Evolutionary conservation across 129 eudicot genomes (phyloP).

Genomic region (Flaveria bidentis): DNA sequence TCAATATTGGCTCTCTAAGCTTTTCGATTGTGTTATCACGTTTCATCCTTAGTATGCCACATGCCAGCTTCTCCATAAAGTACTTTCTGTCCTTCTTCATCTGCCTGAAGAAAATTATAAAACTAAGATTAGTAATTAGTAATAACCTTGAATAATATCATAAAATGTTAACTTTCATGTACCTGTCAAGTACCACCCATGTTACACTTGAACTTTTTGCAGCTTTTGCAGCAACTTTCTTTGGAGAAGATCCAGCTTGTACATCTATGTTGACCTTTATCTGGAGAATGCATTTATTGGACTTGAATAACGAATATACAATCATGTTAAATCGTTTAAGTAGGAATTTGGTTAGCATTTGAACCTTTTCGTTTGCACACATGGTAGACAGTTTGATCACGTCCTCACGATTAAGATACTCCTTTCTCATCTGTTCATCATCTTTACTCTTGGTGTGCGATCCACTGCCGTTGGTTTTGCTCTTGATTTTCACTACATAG

Average conservation of each 20-base stretch:
- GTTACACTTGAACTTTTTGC: constrained; percentile 40
- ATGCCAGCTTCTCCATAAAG: constrained; percentile 62
- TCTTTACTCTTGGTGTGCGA: constrained; percentile 36
- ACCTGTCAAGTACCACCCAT: constrained; percentile 68
- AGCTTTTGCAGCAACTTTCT: constrained; percentile 39
- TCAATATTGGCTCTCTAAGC: constrained; percentile 53
- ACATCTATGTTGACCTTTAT: constrained; percentile 40
- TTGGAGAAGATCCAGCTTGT: constrained; percentile 47
- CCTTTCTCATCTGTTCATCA: constrained; percentile 43
- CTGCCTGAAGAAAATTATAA: constrained; percentile 42
- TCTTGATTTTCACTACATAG: constrained; percentile 48
- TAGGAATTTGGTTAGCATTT: constrained; percentile 1
- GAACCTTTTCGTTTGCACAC: constrained; percentile 43
- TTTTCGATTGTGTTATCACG: constrained; percentile 48
- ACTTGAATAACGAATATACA: background rate
- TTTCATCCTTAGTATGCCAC: constrained; percentile 66
- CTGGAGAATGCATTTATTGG: constrained; percentile 26
- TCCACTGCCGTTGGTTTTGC: constrained; percentile 42
- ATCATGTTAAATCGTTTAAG: constrained; percentile 3
- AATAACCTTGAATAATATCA: background rate
- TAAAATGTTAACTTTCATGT: background rate
- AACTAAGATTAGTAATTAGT: background rate
- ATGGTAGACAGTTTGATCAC: constrained; percentile 29
- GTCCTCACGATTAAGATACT: constrained; percentile 43
- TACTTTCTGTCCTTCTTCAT: constrained; percentile 74